Percentiles rank a stretch among this genome's conserved stretches.
Evolutionary conservation across 441 rosid species (phyloP).

Genomic region (Jatropha podagrica): DNA sequence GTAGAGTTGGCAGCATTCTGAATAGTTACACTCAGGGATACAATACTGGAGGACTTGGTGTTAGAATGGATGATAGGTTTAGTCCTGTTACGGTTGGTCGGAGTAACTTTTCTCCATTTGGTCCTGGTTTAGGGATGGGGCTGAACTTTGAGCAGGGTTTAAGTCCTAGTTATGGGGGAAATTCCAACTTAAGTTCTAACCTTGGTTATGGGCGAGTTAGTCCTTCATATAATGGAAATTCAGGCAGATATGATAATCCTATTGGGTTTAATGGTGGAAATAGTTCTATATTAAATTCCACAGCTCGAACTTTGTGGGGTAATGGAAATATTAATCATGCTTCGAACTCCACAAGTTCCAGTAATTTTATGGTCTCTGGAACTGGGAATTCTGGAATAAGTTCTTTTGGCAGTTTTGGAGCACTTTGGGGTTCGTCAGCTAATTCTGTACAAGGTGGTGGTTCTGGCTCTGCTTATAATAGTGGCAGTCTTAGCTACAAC

Average conservation of each 20-base stretch:
- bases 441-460: constrained; percentile 56
- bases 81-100: constrained; percentile 67
- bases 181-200: constrained; percentile 49
- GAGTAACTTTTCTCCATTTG: constrained; percentile 63
- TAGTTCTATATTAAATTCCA: constrained; percentile 70
- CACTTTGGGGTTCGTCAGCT: constrained; percentile 62
- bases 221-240: constrained; percentile 71
- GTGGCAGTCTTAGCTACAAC: constrained; percentile 53
- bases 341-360: constrained; percentile 49
- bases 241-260: constrained; percentile 61
- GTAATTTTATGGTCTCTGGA: constrained; percentile 51
- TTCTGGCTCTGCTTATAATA: constrained; percentile 44
- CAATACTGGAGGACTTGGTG: constrained; percentile 66
- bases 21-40: constrained; percentile 77
- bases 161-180: constrained; percentile 60
- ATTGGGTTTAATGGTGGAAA: constrained; percentile 69
- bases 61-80: constrained; percentile 84
- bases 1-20: constrained; percentile 60
- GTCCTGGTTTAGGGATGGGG: constrained; percentile 68
- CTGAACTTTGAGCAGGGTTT: constrained; percentile 71
- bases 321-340: constrained; percentile 54
- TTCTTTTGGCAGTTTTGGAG: constrained; percentile 48
- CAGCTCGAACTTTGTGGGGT: constrained; percentile 74
- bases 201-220: constrained; percentile 66
- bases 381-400: constrained; percentile 53